Evolutionary conservation across 192 early-diverging fungal genomes (phyloP).

Genomic region (Phlyctochytrium planicorne): DNA sequence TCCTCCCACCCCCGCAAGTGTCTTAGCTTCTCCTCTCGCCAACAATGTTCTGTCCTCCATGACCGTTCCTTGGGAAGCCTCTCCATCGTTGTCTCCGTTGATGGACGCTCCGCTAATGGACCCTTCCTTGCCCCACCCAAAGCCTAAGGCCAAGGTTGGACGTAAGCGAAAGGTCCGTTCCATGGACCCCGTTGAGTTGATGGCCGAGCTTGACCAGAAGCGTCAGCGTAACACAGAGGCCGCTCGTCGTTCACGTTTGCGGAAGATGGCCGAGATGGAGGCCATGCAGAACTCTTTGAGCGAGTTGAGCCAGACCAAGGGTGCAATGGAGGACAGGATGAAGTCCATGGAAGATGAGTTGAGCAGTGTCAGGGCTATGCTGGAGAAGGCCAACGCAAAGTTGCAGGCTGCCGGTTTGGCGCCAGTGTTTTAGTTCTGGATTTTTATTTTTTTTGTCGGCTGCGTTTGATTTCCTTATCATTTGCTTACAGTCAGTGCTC

Average conservation of each 20-base stretch:
- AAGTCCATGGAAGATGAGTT: slow-evolving; percentile 13
- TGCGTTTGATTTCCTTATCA: background rate
- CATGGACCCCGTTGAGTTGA: slow-evolving; percentile 29
- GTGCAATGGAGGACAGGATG: slow-evolving; percentile 23
- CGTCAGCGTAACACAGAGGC: slow-evolving; percentile 81
- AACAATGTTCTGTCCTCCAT: slow-evolving; percentile 10
- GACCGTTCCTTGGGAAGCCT: slow-evolving; percentile 6
- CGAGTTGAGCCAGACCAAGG: slow-evolving; percentile 37
- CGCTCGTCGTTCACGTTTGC: slow-evolving; percentile 84
- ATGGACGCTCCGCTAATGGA: background rate
- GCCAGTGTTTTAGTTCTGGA: background rate
- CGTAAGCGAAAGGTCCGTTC: slow-evolving; percentile 48
- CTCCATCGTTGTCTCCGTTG: background rate
- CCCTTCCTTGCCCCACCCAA: background rate
- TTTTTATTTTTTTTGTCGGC: background rate
- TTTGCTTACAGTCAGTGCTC: no score
- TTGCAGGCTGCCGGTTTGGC: slow-evolving; percentile 4
- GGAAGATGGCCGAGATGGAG: slow-evolving; percentile 86
- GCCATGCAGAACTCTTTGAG: slow-evolving; percentile 73
- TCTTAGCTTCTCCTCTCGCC: slow-evolving; percentile 7
- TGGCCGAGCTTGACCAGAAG: slow-evolving; percentile 44
- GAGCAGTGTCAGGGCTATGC: slow-evolving; percentile 4
- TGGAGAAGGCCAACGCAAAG: slow-evolving; percentile 14
- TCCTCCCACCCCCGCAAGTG: background rate
- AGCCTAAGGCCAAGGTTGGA: slow-evolving; percentile 32